A percentile compares a stretch with the other conserved stretches of the same genome.
phyloP scores from a whole-genome alignment of 768 basidiomycete species.

The Mycena alexandri region DNA sequence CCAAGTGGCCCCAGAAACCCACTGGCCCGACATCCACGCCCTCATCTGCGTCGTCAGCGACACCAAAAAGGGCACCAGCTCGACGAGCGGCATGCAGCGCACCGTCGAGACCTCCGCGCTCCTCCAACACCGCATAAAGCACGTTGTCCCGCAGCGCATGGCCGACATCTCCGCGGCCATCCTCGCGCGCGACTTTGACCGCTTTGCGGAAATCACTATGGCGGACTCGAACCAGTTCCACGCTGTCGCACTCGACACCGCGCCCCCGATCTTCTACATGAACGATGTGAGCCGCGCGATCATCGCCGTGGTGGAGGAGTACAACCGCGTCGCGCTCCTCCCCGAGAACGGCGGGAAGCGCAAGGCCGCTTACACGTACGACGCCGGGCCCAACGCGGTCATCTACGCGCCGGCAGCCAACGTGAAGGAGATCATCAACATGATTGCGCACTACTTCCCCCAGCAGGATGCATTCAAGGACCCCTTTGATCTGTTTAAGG shows the following conservation, averaged over 20 bases:
- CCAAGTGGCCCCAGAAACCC: constrained; percentile 83
- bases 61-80: constrained; percentile 95
- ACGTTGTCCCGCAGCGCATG: constrained; percentile 93
- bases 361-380: constrained; percentile 98
- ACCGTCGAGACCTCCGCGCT: constrained; percentile 93
- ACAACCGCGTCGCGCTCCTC: constrained; percentile 81
- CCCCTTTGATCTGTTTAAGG: constrained; percentile 72
- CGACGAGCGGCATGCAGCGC: constrained; percentile 97
- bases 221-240: constrained; percentile 99
- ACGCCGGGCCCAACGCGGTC: constrained; percentile 98
- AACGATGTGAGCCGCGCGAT: constrained; percentile 97
- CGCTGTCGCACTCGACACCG: constrained; percentile 95
- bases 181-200: constrained; percentile 80
- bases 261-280: constrained; percentile 99
- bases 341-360: constrained; percentile 62
- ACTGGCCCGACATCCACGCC: constrained; percentile 98
- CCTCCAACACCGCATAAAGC: constrained; percentile 87
- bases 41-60: constrained; percentile 97
- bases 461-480: constrained; percentile 83
- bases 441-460: constrained; percentile 90
- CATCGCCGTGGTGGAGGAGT: constrained; percentile 90
- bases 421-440: constrained; percentile 80
- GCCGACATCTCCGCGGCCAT: constrained; percentile 85
- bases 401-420: constrained; percentile 89
- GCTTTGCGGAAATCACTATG: constrained; percentile 95